Conservation (phyloP, 2,329 filamentous ascomycete genomes). For the Phaeophleospora eucalypticola region DNA sequence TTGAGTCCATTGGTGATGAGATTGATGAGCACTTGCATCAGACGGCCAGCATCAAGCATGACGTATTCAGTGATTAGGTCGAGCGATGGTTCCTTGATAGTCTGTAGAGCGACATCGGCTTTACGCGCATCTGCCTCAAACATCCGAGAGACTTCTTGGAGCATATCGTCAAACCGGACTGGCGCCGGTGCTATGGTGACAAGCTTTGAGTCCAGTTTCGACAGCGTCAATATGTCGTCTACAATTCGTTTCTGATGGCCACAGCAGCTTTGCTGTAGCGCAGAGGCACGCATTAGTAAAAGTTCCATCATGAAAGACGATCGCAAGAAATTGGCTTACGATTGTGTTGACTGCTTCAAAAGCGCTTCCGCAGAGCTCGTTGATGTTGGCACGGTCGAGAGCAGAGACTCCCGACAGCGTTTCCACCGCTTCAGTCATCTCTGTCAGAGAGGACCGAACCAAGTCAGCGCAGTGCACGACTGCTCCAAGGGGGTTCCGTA, state of each 20-base stretch:
- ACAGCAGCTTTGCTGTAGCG: no score
- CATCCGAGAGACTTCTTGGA: conserved; percentile 20
- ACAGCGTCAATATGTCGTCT: no score
- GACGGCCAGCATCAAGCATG: conserved; percentile 21
- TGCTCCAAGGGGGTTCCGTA: conserved; percentile 25
- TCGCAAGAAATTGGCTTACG: no score
- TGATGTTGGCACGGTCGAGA: no score
- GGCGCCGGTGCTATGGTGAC: conserved; percentile 28
- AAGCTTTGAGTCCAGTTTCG: conserved; percentile 42
- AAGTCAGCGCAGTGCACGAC: conserved; percentile 42
- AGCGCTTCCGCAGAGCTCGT: no score
- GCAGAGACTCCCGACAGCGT: conserved; percentile 30
- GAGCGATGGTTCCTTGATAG: conserved; percentile 4
- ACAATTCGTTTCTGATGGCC: no score
- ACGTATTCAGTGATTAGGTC: conserved; percentile 14
- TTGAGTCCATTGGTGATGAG: conserved; percentile 28
- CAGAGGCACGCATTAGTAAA: no score
- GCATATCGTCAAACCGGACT: conserved; percentile 13
- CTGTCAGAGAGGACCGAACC: conserved; percentile 26
- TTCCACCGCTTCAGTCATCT: conserved; percentile 15
- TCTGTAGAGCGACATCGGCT: conserved; percentile 14
- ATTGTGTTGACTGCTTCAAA: no score
- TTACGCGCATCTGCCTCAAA: conserved; percentile 23
- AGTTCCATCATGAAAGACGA: no score
- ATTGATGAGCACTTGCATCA: conserved; percentile 28